Evolutionary conservation across 805 yeast species (phyloP), one percentile per base, ranked within the genome.

Genomic region (Metschnikowia corniflorae): DNA sequence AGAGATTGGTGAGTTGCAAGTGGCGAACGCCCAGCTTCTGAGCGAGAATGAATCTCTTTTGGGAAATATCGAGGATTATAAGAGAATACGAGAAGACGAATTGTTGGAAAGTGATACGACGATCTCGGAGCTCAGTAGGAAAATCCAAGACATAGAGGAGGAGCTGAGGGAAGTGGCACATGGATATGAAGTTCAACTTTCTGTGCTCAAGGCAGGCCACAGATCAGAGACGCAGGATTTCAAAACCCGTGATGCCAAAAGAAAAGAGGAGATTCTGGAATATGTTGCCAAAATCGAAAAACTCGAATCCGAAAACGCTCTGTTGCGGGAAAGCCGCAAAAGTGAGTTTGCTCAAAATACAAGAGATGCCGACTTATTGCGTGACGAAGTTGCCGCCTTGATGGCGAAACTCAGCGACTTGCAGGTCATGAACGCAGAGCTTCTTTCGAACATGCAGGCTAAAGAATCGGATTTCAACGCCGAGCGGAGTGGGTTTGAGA

Each of bases 361-460:
- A 7, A 36, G 23, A 15, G 25, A 36, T 7, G 24, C 20, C 26
- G 36, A 27, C 13, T 12, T 6, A 6, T 28, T 37, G 2, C 15
- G 29, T 12, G 41, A 33, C 8, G 34, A 37, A 21, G 19, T 29
- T 3, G 16, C 26, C 8, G 28, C 17, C 6, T 22, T 33, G 26
- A 28, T 23, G 16, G 41, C 33, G 58, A 61, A 44, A 26, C 30
- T 40, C 7, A 22, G 35, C 42, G 66, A 38, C 55, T 51, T 33
- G 40, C 39, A 33, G 12, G 43, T 46, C 5, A 70, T 78, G 68
- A 83, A 82, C 51, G 65, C 71, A 20, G 88, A 83, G 46, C 58
- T 86, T 16, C 56, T 81, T 10, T 84, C 80, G 14, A 83, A 82
- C 50, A 70, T 85, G 78, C 63, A 82, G 0, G 71, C 79, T 21